Evolutionary conservation across 2,329 filamentous ascomycete species (phyloP), one percentile per base, ranked within the genome.

Genomic region (Colletotrichum australisinense): DNA sequence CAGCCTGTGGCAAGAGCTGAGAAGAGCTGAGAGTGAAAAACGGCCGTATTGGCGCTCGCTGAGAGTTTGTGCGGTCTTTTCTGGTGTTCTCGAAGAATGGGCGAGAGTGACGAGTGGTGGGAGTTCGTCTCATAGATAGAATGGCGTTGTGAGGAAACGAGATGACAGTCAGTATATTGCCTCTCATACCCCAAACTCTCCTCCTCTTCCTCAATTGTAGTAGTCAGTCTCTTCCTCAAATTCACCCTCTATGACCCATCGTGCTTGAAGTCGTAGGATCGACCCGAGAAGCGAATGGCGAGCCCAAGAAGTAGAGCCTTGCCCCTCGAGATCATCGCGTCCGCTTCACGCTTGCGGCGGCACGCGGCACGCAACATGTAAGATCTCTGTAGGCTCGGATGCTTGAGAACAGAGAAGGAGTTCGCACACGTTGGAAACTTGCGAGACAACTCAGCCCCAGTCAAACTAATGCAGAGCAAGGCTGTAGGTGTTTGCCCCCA

Each of bases 51-150:
- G 65, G 28, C 12, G 42, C 42, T 55, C 38, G 28, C 11, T 66
- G 38, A 14, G 4, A 28, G 24, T 32, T n/a, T 22, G 26, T 60
- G 28, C 30, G 42, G 28, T 42, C 30, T 56, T 58, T 59, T 11
- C 22, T 1, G 38, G 49, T 28, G 24, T 62, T 72, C 64, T 52
- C 57, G 64, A 72, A 69, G 52, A 52, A 52, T 11, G 26, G 2
- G 24, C 9, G 59, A 42, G 12, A 59, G 14, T 24, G 30, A 35
- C 32, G 55, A 46, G 16, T 64, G 65, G 60, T 57, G n/a, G 52
- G 16, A 38, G 55, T 63, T 49, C 71, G 26, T 73, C 71, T 66
- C 56, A 73, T 58, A 32, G 42, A 69, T 73, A 46, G 53, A 69
- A 73, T 55, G 70, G 30, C 66, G 56, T 53, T 57, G 24, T 22